Evolutionary conservation across 768 basidiomycete genomes (phyloP).

Genomic region (Lactifluus subvellereus): DNA sequence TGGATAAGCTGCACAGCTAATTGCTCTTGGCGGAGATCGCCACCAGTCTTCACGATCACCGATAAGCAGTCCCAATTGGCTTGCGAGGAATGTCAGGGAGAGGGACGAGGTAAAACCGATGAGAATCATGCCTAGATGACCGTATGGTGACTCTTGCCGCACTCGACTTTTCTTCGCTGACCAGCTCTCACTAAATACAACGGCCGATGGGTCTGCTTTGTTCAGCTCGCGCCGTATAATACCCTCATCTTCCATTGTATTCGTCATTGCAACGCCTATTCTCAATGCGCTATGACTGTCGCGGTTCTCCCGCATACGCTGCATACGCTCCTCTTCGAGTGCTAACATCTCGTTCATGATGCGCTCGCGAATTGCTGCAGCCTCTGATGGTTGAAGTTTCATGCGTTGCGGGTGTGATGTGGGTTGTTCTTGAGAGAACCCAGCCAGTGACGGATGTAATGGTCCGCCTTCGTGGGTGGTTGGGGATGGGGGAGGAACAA

Average conservation of each 20-base stretch:
- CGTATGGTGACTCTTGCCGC: constrained; percentile 90
- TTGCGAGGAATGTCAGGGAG: constrained; percentile 27
- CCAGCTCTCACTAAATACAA: constrained; percentile 96
- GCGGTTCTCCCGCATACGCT: constrained; percentile 71
- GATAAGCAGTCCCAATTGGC: constrained; percentile 87
- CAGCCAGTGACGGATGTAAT: constrained; percentile 32
- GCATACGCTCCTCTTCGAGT: constrained; percentile 94
- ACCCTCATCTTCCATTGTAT: constrained; percentile 68
- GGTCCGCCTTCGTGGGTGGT: constrained; percentile 23
- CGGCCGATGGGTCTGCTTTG: constrained; percentile 92
- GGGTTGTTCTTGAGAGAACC: constrained; percentile 23
- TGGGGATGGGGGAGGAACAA: constrained; percentile 13
- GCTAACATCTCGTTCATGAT: constrained; percentile 99
- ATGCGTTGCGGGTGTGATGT: constrained; percentile 39
- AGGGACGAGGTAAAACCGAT: background rate
- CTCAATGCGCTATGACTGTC: constrained; percentile 65
- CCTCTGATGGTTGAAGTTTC: constrained; percentile 76
- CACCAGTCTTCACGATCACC: constrained; percentile 97
- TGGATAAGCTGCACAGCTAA: constrained; percentile 92
- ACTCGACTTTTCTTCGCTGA: constrained; percentile 91
- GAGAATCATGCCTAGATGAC: constrained; percentile 67
- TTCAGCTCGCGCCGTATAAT: constrained; percentile 92
- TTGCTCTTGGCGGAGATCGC: constrained; percentile 95
- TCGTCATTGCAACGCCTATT: constrained; percentile 27
- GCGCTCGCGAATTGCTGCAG: constrained; percentile 82